These are phyloP conservation scores for Argentina anserina DNA, from an alignment of 306 rosid genomes.

Conservation along the genomic window DNA sequence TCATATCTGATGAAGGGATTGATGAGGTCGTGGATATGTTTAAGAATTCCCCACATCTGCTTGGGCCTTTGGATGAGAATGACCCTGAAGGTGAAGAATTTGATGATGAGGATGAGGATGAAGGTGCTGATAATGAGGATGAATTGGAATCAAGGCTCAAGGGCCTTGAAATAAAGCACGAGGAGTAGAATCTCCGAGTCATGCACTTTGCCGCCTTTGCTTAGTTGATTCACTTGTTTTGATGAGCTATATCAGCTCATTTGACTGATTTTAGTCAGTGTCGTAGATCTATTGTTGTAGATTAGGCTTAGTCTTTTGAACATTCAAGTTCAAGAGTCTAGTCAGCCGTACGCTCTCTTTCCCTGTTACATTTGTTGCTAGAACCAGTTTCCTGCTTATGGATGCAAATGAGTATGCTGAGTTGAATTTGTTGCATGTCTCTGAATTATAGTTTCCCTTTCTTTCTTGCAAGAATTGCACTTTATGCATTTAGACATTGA, in stretches of 20 bases:
- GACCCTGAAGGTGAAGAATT: constrained; percentile 75
- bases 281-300: constrained; percentile 25
- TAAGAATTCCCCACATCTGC: constrained; percentile 46
- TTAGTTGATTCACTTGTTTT: constrained; percentile 18
- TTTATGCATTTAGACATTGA: not conserved
- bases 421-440: not conserved
- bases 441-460: not conserved
- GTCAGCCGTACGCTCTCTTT: constrained; percentile 22
- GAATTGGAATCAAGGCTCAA: constrained; percentile 71
- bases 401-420: not conserved
- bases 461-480: not conserved
- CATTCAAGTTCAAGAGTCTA: constrained; percentile 8
- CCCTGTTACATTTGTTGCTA: constrained; percentile 9
- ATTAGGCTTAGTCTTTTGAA: constrained; percentile 23
- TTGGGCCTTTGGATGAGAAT: constrained; percentile 85
- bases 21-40: constrained; percentile 56
- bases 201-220: constrained; percentile 11
- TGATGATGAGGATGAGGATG: constrained; percentile 57
- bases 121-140: constrained; percentile 41
- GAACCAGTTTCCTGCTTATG: not conserved
- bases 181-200: constrained; percentile 25
- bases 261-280: constrained; percentile 28
- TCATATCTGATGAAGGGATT: constrained; percentile 77
- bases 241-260: constrained; percentile 1
- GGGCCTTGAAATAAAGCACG: constrained; percentile 60